Base-by-base conservation (phyloP, 2,329 filamentous ascomycete genomes). In the Cordyceps javanica region DNA sequence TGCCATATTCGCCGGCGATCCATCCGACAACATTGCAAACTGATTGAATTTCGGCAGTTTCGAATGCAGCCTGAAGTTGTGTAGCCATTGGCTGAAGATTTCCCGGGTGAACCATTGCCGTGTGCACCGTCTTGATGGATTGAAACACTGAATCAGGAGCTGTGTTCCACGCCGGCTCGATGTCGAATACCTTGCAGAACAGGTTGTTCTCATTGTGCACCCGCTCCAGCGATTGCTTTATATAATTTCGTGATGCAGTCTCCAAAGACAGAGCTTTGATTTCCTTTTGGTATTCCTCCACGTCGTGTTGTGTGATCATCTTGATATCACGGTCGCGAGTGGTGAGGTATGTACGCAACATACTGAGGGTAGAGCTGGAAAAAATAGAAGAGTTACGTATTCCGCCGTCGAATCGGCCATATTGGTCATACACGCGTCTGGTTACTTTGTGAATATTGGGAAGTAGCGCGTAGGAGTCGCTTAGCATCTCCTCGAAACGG, bases 201-300 rank as follows among this genome's bases (percentile, higher is more conserved):
- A 85, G 67, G 21, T 69, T 73, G 26, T 77, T 74, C 64, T 85
- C 82, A 58, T 79, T 77, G 62, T 78, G 81, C 2, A 81, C 77
- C 26, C 80, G 76, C 64, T 85, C 82, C 57, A 84, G 83, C 55
- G 74, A 78, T 66, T 85, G 82, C 65, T 85, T 85, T 61, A 85
- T 75, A 56, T 77, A 82, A 62, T 82, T 84, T 28, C 82, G 75
- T 14, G 77, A 76, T 4, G 81, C 82, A 2, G 81, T 81, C 63
- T 85, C 82, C 2, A 78, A 64, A 2, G 77, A 79, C 1, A 71
- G 65, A 9, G 70, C 75, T 59, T 80, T 82, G 28, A 70, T 70
- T 59, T 83, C 81, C 56, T 76, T 77, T 44, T 75, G 76, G 64
- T 82, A 83, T n/a, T 75, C 72, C 25, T 81, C 78, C 19, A 82